A percentile compares a stretch with the other conserved stretches of the same genome.
Evolutionary conservation across 2,329 filamentous ascomycete species (phyloP).

Genomic region (Colletotrichum sp.): DNA sequence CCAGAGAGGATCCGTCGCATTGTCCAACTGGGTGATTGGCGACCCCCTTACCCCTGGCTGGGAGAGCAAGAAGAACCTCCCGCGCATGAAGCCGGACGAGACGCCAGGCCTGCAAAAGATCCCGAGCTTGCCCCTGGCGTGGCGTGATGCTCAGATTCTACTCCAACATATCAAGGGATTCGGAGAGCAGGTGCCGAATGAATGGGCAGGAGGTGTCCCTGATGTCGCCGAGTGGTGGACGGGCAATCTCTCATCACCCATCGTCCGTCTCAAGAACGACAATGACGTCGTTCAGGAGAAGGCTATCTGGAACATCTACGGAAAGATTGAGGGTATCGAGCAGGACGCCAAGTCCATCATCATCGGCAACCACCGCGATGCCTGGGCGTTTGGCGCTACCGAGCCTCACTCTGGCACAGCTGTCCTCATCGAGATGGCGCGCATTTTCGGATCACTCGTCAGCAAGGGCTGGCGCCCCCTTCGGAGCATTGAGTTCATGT

Average conservation of each 20-base stretch:
- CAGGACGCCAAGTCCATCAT: constrained; percentile 83
- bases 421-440: constrained; percentile 86
- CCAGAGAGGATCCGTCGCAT: constrained; percentile 79
- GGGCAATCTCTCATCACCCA: constrained; percentile 74
- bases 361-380: constrained; percentile 91
- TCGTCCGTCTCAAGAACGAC: constrained; percentile 82
- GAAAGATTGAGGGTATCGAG: constrained; percentile 83
- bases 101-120: constrained; percentile 79
- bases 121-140: constrained; percentile 87
- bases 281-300: constrained; percentile 85
- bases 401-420: constrained; percentile 90
- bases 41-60: constrained; percentile 93
- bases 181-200: constrained; percentile 70
- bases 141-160: constrained; percentile 84
- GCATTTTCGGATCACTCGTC: constrained; percentile 81
- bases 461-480: constrained; percentile 85
- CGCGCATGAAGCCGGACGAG: constrained; percentile 72
- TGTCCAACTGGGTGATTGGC: constrained; percentile 84
- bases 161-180: constrained; percentile 78
- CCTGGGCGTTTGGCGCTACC: constrained; percentile 87
- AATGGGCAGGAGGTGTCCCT: constrained; percentile 80
- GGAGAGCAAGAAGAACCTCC: constrained; percentile 70
- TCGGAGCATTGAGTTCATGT: constrained; percentile 95
- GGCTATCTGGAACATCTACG: constrained; percentile 91
- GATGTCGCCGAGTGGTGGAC: constrained; percentile 79